Evolutionary conservation across 176 grass and related monocot species (phyloP).

Genomic region (Elaeis guineensis): DNA sequence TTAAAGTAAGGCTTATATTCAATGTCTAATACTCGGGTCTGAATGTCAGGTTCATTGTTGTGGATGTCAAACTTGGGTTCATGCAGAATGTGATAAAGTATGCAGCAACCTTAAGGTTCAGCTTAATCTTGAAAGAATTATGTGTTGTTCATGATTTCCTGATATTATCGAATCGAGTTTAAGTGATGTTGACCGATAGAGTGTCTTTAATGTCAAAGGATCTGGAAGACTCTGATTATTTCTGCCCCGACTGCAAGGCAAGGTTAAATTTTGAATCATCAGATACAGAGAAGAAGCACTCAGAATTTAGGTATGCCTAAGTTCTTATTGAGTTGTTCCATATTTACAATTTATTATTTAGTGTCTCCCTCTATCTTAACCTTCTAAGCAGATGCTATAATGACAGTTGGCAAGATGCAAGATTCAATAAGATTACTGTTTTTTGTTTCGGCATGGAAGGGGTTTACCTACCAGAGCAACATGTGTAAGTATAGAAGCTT

Average conservation of each 20-base stretch:
- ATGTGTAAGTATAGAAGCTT: slow-evolving; percentile 51
- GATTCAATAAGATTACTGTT: slow-evolving; percentile 45
- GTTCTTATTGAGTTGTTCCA: slow-evolving; percentile 9
- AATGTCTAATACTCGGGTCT: too few species aligned
- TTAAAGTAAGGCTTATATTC: neutral
- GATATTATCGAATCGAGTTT: neutral
- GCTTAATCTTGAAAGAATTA: neutral
- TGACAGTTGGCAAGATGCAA: slow-evolving; percentile 17
- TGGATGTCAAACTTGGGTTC: slow-evolving; percentile 73
- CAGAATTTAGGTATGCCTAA: slow-evolving; percentile 45
- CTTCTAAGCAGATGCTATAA: slow-evolving; percentile 14
- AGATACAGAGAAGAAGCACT: slow-evolving; percentile 39
- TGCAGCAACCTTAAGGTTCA: slow-evolving; percentile 58
- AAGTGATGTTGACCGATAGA: slow-evolving; percentile 27
- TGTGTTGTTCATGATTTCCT: neutral
- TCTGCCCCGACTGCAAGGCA: slow-evolving; percentile 58
- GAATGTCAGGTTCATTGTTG: slow-evolving; percentile 58
- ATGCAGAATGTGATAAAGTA: slow-evolving; percentile 74
- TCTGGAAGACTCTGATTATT: slow-evolving; percentile 51
- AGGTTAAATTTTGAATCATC: slow-evolving; percentile 21
- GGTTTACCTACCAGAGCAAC: slow-evolving; percentile 67
- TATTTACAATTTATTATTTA: too few species aligned
- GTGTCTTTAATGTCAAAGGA: slow-evolving; percentile 35
- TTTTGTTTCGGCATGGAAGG: slow-evolving; percentile 88
- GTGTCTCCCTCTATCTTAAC: neutral